Evolutionary conservation across 306 rosid genomes (phyloP).

Genomic region (Ochetophila trinervis): DNA sequence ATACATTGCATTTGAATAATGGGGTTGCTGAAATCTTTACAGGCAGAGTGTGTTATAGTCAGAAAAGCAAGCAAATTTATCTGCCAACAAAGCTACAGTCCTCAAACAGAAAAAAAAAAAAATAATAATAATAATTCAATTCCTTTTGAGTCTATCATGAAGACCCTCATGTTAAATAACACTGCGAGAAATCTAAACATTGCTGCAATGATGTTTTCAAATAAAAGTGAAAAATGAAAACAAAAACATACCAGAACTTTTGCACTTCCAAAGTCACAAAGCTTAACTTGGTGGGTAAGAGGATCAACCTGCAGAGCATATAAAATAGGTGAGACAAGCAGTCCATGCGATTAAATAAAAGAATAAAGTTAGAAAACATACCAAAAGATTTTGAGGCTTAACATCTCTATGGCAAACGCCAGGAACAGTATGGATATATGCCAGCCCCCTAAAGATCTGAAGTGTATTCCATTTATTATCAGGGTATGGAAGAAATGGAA

Average conservation of each 20-base stretch:
- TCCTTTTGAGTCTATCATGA: too few relatives aligned
- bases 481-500: conserved; percentile 9
- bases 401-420: conserved; percentile 92
- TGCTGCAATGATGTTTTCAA: background rate
- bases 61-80: conserved; percentile 9
- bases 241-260: conserved; percentile 71
- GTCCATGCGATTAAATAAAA: conserved; percentile 3
- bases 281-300: conserved; percentile 90
- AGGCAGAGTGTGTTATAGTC: background rate
- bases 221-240: conserved; percentile 4
- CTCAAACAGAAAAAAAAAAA: background rate
- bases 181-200: background rate
- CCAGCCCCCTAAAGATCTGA: conserved; percentile 89
- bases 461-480: conserved; percentile 20
- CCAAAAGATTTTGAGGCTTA: conserved; percentile 95
- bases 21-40: background rate
- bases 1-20: background rate
- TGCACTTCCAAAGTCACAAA: conserved; percentile 96
- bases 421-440: conserved; percentile 88
- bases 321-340: conserved; percentile 10
- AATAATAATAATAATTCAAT: too few relatives aligned
- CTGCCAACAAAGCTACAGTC: background rate
- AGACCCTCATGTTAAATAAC: too few relatives aligned
- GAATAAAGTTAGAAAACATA: conserved; percentile 29
- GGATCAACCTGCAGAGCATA: conserved; percentile 67